Evolutionary conservation across 495 filamentous ascomycete genomes (phyloP).

Genomic region (Talaromyces trachyspermus): DNA sequence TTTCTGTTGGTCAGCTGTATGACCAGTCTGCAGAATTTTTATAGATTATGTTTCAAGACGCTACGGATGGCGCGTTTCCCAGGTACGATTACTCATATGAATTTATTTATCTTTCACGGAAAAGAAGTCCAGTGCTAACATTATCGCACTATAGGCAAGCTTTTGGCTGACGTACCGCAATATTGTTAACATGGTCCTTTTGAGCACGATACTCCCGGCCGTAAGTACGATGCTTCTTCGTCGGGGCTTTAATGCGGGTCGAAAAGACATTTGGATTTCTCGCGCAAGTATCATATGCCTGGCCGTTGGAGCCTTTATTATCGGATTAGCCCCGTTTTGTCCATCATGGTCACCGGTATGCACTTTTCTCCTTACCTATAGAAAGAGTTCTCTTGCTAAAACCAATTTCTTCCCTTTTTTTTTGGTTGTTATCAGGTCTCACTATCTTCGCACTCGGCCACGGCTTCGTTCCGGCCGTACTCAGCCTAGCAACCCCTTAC

Average conservation of each 20-base stretch:
- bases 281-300: slow-evolving; percentile 6
- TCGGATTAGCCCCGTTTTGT: slow-evolving; percentile 3
- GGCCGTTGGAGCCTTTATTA: slow-evolving; percentile 3
- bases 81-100: not conserved
- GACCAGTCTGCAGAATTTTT: slow-evolving; percentile 8
- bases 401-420: not conserved
- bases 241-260: not conserved
- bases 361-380: not conserved
- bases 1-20: slow-evolving; percentile 7
- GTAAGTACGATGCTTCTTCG: slow-evolving; percentile 4
- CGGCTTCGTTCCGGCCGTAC: slow-evolving; percentile 6
- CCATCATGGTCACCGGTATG: slow-evolving; percentile 8
- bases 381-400: not conserved
- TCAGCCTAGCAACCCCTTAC: slow-evolving; percentile 7
- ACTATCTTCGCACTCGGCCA: slow-evolving; percentile 9
- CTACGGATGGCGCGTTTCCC: slow-evolving; percentile 7
- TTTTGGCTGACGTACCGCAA: slow-evolving; percentile 9
- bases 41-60: slow-evolving; percentile 7
- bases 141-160: slow-evolving; percentile 1
- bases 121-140: too few relatives aligned
- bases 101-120: too few relatives aligned
- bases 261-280: slow-evolving; percentile 7
- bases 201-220: slow-evolving; percentile 2
- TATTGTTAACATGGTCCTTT: slow-evolving; percentile 4
- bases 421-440: too few relatives aligned